phyloP scores from a whole-genome alignment of 2,329 filamentous ascomycete genomes.

The Epichloe sylvatica region DNA sequence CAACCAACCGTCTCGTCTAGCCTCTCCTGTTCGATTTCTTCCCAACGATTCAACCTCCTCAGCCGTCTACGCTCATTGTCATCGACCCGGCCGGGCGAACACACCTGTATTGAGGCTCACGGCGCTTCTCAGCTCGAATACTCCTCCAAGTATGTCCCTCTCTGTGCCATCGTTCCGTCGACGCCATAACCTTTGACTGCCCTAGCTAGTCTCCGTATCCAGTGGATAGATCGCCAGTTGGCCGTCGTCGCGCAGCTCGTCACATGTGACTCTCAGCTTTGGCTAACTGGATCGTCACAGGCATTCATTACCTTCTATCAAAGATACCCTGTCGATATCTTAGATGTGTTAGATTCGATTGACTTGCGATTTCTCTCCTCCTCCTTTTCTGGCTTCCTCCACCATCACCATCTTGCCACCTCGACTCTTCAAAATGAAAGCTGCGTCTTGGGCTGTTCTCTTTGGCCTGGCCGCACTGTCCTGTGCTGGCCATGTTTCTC shows the following conservation, averaged over 20 bases:
- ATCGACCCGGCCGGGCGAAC: too few species aligned
- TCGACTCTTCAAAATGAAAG: constrained; percentile 29
- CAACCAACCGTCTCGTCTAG: neutral
- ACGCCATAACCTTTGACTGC: neutral
- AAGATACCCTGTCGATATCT: neutral
- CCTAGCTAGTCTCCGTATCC: neutral
- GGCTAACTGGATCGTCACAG: neutral
- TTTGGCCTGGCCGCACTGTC: constrained; percentile 36
- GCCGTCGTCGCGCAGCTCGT: neutral
- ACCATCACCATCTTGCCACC: neutral
- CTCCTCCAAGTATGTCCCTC: neutral
- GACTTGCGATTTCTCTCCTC: neutral
- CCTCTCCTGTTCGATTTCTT: neutral
- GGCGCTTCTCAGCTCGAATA: neutral
- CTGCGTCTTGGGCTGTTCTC: constrained; percentile 37
- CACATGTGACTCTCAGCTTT: neutral
- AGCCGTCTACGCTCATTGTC: neutral
- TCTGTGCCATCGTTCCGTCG: neutral
- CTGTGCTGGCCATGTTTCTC: constrained; percentile 37
- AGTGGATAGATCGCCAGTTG: neutral
- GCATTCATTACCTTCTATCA: too few species aligned
- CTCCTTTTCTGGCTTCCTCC: neutral
- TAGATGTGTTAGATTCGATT: constrained; percentile 2
- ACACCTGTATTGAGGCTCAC: neutral
- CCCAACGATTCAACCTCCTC: neutral